Evolutionary conservation across 495 filamentous ascomycete species (phyloP), one percentile per base, ranked within the genome.

Genomic region (Tuber umbilicatum): DNA sequence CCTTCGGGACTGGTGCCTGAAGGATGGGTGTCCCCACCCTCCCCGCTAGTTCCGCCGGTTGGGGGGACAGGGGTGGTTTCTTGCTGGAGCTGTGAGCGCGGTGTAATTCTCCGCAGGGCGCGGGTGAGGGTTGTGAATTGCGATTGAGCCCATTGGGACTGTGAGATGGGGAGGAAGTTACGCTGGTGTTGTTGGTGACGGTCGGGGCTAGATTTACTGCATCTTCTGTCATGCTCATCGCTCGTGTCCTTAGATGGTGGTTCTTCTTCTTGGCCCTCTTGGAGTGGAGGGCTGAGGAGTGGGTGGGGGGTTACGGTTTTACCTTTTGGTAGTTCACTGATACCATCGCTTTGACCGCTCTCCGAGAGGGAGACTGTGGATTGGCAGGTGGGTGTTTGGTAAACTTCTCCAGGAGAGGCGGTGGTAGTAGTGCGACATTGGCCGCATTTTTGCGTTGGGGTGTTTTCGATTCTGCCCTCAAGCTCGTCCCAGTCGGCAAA

Each of bases 221-320:
- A 17, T 17, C 55, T 31, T 17, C 55, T 64, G 17, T 31, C n/a
- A 64, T 31, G n/a, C 55, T 64, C 55, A 64, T 64, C n/a, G 55
- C 55, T 64, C 55, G 55, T 17, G 55, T 31, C 55, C 55, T 64
- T 64, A 64, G 55, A 64, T 64, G 55, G 55, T 64, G 55, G 27
- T 64, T 64, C 55, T 64, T 64, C 55, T 64, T 64, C n/a, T 64
- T 64, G n/a, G 55, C 55, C 55, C 55, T 64, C 55, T 64, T 64
- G 55, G 55, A 64, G n/a, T 31, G 27, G 27, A 31, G 55, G 55
- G 27, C n/a, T 64, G 55, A 64, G 55, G 55, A 64, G 55, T 64
- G 55, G 55, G 27, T 64, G 27, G 55, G 55, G 55, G 55, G 7
- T 64, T 64, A 1, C 55, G 55, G 55, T 64, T 6, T 64, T 64